Percentiles rank a stretch among this genome's conserved stretches.
phyloP scores from a whole-genome alignment of 129 eudicot species.

The Heracleum sosnowskyi region DNA sequence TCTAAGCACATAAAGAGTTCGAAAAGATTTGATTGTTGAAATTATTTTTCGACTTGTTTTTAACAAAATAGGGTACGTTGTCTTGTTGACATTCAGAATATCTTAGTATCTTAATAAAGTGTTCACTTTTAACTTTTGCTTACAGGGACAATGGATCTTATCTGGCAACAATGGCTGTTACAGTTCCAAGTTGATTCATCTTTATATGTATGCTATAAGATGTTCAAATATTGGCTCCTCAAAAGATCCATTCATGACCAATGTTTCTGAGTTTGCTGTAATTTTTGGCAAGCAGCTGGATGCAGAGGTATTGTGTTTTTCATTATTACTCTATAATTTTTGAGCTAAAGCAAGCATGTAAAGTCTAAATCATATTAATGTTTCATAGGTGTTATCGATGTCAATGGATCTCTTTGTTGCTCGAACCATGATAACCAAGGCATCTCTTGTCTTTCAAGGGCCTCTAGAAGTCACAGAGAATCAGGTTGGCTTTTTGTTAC shows the following conservation, averaged over 20 bases:
- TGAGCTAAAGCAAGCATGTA: not conserved
- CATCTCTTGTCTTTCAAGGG: slow-evolving; percentile 74
- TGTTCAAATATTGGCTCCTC: slow-evolving; percentile 64
- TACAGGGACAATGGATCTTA: slow-evolving; percentile 94
- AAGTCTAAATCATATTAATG: not conserved
- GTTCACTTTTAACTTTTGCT: slow-evolving; percentile 8
- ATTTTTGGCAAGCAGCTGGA: slow-evolving; percentile 94
- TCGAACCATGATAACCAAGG: slow-evolving; percentile 76
- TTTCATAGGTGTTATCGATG: slow-evolving; percentile 84
- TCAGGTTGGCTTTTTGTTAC: slow-evolving; percentile 47
- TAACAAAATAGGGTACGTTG: not conserved
- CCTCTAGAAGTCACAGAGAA: slow-evolving; percentile 51
- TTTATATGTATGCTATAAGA: slow-evolving; percentile 77
- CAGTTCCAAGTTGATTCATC: slow-evolving; percentile 35
- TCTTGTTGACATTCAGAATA: not conserved
- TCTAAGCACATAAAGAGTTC: too few species aligned
- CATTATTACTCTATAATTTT: not conserved
- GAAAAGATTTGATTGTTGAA: too few species aligned
- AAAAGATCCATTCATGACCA: slow-evolving; percentile 77
- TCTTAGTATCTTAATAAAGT: not conserved
- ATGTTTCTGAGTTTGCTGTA: slow-evolving; percentile 86
- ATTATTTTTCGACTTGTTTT: not conserved
- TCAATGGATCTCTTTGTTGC: slow-evolving; percentile 97
- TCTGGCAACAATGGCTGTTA: slow-evolving; percentile 43
- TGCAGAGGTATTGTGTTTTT: slow-evolving; percentile 65